Conservation (phyloP, 2,329 filamentous ascomycete species). For the Malbranchea zuffiana region DNA sequence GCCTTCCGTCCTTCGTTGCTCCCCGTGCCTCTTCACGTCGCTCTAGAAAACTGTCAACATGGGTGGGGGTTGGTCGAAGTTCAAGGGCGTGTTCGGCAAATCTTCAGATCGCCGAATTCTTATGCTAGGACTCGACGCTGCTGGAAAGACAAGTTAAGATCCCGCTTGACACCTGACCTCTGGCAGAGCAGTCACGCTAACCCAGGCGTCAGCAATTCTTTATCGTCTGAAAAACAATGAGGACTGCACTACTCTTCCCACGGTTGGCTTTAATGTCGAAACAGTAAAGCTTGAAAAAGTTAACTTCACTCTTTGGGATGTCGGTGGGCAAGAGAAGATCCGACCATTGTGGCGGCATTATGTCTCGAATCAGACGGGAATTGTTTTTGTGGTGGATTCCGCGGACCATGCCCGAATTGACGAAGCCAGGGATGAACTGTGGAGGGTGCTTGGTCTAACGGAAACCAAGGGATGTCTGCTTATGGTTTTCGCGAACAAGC, state of each 20-base stretch:
- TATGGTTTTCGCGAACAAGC: conserved; percentile 97
- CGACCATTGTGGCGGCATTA: conserved; percentile 95
- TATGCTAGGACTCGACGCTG: conserved; percentile 95
- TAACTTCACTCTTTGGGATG: conserved; percentile 99
- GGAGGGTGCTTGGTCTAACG: conserved; percentile 94
- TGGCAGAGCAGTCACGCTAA: too few relatives aligned
- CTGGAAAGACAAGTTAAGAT: conserved; percentile 78
- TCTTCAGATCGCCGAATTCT: conserved; percentile 98
- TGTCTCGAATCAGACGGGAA: conserved; percentile 87
- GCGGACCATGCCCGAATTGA: conserved; percentile 85
- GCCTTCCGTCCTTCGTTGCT: too few relatives aligned
- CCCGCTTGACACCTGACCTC: conserved; percentile 3
- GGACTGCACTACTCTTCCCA: conserved; percentile 96
- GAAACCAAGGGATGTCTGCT: conserved; percentile 95
- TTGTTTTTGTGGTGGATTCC: conserved; percentile 98
- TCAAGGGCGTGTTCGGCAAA: conserved; percentile 98
- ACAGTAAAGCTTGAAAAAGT: conserved; percentile 98
- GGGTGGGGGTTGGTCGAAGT: conserved; percentile 88
- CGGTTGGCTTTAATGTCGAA: conserved; percentile 98
- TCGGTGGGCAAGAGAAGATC: conserved; percentile 98
- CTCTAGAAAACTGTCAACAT: conserved; percentile 57
- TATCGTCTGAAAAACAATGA: conserved; percentile 99
- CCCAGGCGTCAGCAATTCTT: conserved; percentile 64
- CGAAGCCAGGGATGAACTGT: conserved; percentile 83
- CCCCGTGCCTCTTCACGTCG: too few relatives aligned